A percentile compares a stretch with the other conserved stretches of the same genome.
Conservation (phyloP, 371 early-diverging fungal species). For the Phascolomyces articulosus region DNA sequence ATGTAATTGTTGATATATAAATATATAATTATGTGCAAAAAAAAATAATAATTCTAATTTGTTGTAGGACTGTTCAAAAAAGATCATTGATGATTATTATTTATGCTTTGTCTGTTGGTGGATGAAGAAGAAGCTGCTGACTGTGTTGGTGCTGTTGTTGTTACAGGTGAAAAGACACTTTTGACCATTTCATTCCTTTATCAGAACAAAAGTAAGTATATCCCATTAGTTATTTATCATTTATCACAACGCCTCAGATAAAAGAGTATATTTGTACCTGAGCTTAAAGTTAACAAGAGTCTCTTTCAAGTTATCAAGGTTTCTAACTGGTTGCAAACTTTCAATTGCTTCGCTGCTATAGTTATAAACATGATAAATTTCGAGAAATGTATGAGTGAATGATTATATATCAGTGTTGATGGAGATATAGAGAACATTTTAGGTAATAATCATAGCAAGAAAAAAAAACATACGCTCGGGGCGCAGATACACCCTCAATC, state of each 20-base stretch:
- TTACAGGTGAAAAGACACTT: slow-evolving; percentile 12
- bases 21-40: not conserved
- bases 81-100: not conserved
- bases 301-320: slow-evolving; percentile 35
- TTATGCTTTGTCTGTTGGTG: not conserved
- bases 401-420: not conserved
- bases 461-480: slow-evolving; percentile 25
- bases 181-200: slow-evolving; percentile 22
- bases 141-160: not conserved
- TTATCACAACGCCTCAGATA: too few species aligned
- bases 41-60: not conserved
- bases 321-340: slow-evolving; percentile 31
- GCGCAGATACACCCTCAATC: slow-evolving; percentile 48
- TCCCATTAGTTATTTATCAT: not conserved
- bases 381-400: not conserved
- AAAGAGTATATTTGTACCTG: too few species aligned
- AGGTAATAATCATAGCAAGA: not conserved
- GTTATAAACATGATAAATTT: too few species aligned
- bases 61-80: not conserved
- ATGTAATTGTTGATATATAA: not conserved
- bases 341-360: slow-evolving; percentile 38
- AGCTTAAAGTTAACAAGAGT: slow-evolving; percentile 32
- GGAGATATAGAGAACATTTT: not conserved
- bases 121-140: not conserved
- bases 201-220: not conserved